A percentile compares a stretch with the other conserved stretches of the same genome.
Evolutionary conservation across 139 green algal genomes (phyloP).

Genomic region (Nannochloris sp.): DNA sequence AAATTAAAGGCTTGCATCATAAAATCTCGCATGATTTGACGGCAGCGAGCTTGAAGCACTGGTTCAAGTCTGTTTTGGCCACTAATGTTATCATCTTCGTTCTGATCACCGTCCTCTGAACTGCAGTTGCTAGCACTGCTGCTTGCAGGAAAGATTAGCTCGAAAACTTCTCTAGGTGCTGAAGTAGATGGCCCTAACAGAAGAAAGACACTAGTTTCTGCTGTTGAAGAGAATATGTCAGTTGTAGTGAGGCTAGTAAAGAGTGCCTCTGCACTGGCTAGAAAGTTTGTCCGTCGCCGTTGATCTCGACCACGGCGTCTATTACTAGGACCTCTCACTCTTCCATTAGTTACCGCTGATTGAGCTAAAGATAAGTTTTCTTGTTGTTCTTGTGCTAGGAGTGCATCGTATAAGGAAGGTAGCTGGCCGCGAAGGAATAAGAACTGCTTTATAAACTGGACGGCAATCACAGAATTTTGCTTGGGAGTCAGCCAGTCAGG

Average conservation of each 20-base stretch:
- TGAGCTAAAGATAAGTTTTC: not conserved
- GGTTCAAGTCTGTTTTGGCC: not conserved
- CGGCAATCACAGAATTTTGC: not conserved
- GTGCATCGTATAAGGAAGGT: slow-evolving; percentile 14
- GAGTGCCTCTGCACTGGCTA: not conserved
- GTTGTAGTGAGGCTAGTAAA: not conserved
- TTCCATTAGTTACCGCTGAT: not conserved
- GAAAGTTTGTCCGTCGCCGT: not conserved
- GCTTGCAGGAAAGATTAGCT: slow-evolving; percentile 4
- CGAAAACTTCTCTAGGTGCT: slow-evolving; percentile 6
- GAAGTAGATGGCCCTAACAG: slow-evolving; percentile 5
- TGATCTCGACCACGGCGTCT: not conserved
- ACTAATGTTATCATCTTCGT: not conserved
- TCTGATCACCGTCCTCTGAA: not conserved
- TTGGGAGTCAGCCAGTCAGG: slow-evolving; percentile 8
- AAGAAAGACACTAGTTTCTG: not conserved
- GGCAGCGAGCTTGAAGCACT: not conserved
- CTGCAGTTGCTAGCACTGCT: not conserved
- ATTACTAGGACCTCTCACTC: not conserved
- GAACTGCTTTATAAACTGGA: slow-evolving; percentile 15
- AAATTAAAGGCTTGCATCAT: not conserved
- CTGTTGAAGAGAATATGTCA: not conserved
- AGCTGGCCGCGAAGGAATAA: slow-evolving; percentile 16
- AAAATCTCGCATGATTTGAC: not conserved
- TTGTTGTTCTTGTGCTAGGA: not conserved